These are phyloP conservation scores for Rhizopus delemar DNA, from an alignment of 371 early-diverging fungal species.

Conservation along the genomic window DNA sequence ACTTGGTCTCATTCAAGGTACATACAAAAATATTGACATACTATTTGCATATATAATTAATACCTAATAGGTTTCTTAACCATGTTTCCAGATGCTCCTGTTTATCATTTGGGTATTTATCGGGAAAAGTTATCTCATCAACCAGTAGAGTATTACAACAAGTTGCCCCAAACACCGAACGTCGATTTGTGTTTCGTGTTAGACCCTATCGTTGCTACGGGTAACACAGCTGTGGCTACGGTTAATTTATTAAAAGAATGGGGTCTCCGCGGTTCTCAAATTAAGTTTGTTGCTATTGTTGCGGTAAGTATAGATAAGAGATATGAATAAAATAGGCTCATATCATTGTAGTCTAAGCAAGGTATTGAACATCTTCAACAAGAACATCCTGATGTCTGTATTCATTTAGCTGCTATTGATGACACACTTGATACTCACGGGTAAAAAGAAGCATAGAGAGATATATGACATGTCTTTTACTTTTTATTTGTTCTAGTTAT, in stretches of 20 bases:
- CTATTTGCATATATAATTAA: not conserved
- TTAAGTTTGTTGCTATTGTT: constrained; percentile 72
- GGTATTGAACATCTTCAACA: constrained; percentile 64
- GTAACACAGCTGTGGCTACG: constrained; percentile 83
- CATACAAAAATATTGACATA: not conserved
- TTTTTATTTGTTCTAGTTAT: constrained; percentile 38
- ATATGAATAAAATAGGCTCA: not conserved
- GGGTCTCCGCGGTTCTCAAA: constrained; percentile 65
- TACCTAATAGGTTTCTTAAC: constrained; percentile 57
- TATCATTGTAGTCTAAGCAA: constrained; percentile 37
- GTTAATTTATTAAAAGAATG: constrained; percentile 80
- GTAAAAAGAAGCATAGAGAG: constrained; percentile 20
- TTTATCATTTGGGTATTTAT: constrained; percentile 82
- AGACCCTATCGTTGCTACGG: constrained; percentile 88
- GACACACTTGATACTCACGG: constrained; percentile 64
- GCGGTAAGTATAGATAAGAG: constrained; percentile 45
- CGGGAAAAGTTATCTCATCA: constrained; percentile 79
- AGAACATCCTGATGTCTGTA: constrained; percentile 76
- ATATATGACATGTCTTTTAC: not conserved
- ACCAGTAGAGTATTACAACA: constrained; percentile 95
- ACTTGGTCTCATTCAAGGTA: constrained; percentile 72
- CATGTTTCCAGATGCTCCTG: constrained; percentile 72
- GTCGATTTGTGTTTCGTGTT: constrained; percentile 75
- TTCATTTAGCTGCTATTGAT: constrained; percentile 73
- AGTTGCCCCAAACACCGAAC: constrained; percentile 69